Conservation (phyloP, 495 filamentous ascomycete genomes). For the Neurospora cerealis region DNA sequence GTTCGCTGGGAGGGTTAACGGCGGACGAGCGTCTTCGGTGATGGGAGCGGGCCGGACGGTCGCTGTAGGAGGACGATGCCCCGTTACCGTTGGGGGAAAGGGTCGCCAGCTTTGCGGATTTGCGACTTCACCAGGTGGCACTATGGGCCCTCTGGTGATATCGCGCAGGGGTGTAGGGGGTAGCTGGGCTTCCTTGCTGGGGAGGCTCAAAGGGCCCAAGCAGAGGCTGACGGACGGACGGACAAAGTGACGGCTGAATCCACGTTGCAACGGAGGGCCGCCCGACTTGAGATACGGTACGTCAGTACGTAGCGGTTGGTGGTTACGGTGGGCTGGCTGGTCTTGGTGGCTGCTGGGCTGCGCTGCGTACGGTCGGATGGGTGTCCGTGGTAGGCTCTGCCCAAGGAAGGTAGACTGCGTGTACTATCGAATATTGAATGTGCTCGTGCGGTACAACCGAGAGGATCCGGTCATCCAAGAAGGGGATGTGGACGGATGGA, state of each 20-base stretch:
- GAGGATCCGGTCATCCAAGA: not conserved
- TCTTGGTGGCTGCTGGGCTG: not conserved
- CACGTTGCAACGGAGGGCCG: not conserved
- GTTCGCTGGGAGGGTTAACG: constrained; percentile 10
- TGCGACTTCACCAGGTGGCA: constrained; percentile 8
- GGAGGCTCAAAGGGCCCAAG: not conserved
- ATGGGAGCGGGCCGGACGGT: constrained; percentile 27
- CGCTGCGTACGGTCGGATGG: not conserved
- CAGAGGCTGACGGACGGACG: not conserved
- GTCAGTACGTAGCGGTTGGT: not conserved
- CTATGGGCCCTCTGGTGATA: constrained; percentile 1
- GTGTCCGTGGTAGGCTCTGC: not conserved
- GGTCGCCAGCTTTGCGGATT: constrained; percentile 28
- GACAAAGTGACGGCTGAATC: not conserved
- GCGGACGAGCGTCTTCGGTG: constrained; percentile 32
- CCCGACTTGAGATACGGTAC: not conserved
- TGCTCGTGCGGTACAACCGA: not conserved
- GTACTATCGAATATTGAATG: not conserved
- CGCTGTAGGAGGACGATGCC: constrained; percentile 33
- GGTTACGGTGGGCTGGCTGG: not conserved
- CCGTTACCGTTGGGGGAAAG: constrained; percentile 23
- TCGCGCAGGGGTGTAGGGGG: not conserved
- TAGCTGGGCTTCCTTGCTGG: not conserved
- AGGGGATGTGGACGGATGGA: not conserved
- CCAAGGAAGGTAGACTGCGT: not conserved